Percentiles rank a stretch among this genome's conserved stretches.
Conservation (phyloP, 768 basidiomycete genomes). For the Leccinum truebloodii region DNA sequence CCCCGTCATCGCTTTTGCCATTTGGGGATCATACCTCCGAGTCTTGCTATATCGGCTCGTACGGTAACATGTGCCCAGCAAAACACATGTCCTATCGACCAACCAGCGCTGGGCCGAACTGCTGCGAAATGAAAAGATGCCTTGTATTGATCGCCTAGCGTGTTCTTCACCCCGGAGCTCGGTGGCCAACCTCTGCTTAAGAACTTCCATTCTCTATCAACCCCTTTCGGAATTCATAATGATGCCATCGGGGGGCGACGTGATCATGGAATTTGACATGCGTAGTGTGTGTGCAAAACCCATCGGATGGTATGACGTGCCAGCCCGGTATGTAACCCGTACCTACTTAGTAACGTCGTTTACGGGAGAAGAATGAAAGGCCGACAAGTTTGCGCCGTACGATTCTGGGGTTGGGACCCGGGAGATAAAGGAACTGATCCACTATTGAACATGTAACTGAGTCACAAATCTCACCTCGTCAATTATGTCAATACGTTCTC, state of each 20-base stretch:
- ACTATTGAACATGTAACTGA: not conserved
- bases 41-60: conserved; percentile 7
- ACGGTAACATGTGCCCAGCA: conserved; percentile 13
- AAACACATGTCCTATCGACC: conserved; percentile 21
- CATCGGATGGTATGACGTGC: not conserved
- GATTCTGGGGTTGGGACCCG: conserved; percentile 11
- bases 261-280: conserved; percentile 19
- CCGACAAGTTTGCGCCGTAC: conserved; percentile 15
- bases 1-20: conserved; percentile 23
- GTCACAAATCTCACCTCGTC: not conserved
- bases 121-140: conserved; percentile 24
- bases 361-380: not conserved
- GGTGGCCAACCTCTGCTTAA: not conserved
- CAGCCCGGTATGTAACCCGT: not conserved
- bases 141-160: conserved; percentile 25
- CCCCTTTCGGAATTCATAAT: conserved; percentile 18
- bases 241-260: conserved; percentile 19
- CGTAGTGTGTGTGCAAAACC: not conserved
- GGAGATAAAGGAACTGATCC: conserved; percentile 21
- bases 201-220: conserved; percentile 28
- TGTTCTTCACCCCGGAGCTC: conserved; percentile 10
- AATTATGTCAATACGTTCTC: not conserved
- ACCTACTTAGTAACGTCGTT: not conserved
- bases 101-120: conserved; percentile 3
- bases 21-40: conserved; percentile 11